Evolutionary conservation across 2,329 filamentous ascomycete species (phyloP).

Genomic region (Dothideomycetidae sp.): DNA sequence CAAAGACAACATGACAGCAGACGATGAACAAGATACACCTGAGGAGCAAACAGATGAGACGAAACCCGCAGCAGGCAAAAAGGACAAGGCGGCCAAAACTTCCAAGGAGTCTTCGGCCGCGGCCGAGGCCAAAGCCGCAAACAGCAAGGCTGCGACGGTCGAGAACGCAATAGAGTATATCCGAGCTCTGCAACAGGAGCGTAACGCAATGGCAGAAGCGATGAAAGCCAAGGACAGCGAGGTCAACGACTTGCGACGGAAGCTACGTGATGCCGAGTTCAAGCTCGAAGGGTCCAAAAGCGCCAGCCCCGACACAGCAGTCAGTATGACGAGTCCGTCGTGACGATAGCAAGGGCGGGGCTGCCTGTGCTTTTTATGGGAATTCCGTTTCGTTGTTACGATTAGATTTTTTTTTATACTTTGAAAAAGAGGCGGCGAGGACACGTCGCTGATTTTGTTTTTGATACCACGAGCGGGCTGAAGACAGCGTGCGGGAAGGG

Average conservation of each 20-base stretch:
- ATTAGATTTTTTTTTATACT: too few species aligned
- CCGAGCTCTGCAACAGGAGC: conserved; percentile 57
- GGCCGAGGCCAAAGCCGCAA: conserved; percentile 39
- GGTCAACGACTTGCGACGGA: conserved; percentile 14
- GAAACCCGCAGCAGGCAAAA: conserved; percentile 19
- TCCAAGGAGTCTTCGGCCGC: conserved; percentile 12
- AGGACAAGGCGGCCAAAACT: background rate
- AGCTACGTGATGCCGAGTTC: conserved; percentile 4
- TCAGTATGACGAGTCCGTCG: background rate
- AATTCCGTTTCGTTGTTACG: too few species aligned
- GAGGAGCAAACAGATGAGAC: conserved; percentile 28
- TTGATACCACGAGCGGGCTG: too few species aligned
- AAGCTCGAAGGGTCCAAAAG: background rate
- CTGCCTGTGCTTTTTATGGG: too few species aligned
- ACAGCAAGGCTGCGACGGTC: conserved; percentile 94
- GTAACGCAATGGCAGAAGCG: conserved; percentile 13
- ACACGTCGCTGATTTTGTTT: too few species aligned
- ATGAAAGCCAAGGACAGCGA: conserved; percentile 19
- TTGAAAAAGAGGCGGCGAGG: too few species aligned
- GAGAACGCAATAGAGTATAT: conserved; percentile 95
- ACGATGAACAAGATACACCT: conserved; percentile 34
- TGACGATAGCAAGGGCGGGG: background rate
- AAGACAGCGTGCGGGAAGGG: too few species aligned
- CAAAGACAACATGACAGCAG: conserved; percentile 28
- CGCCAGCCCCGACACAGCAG: background rate